phyloP scores from a whole-genome alignment of 164 flowering plant genomes.

The Cinnamomum chago region DNA sequence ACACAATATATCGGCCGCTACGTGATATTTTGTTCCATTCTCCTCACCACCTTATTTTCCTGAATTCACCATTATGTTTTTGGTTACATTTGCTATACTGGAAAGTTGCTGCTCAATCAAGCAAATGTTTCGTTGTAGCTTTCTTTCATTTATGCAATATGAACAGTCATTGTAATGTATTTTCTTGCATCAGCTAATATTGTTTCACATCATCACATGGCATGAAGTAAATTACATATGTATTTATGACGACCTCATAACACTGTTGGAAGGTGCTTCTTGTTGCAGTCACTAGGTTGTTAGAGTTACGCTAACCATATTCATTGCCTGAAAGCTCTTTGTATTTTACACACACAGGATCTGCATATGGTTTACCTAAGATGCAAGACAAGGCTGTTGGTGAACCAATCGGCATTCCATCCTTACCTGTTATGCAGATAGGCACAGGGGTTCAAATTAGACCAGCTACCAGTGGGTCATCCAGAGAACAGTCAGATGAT shows the following conservation, averaged over 20 bases:
- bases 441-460: constrained; percentile 34
- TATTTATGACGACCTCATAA: background rate
- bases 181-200: background rate
- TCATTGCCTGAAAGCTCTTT: background rate
- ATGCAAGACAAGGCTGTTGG: constrained; percentile 45
- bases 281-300: no score
- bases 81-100: no score
- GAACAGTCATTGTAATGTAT: background rate
- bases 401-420: constrained; percentile 35
- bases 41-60: no score
- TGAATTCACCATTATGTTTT: no score
- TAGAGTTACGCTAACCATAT: background rate
- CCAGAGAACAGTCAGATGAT: constrained; percentile 86
- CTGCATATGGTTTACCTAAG: constrained; percentile 36
- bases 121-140: no score
- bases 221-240: background rate
- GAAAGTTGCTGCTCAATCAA: no score
- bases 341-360: constrained; percentile 25
- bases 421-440: constrained; percentile 45
- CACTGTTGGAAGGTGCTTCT: no score
- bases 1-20: no score
- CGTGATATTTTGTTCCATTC: no score
- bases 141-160: background rate
- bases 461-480: constrained; percentile 72
- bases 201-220: background rate